Conservation (phyloP, 441 rosid genomes). For the Erodium trifolium region DNA sequence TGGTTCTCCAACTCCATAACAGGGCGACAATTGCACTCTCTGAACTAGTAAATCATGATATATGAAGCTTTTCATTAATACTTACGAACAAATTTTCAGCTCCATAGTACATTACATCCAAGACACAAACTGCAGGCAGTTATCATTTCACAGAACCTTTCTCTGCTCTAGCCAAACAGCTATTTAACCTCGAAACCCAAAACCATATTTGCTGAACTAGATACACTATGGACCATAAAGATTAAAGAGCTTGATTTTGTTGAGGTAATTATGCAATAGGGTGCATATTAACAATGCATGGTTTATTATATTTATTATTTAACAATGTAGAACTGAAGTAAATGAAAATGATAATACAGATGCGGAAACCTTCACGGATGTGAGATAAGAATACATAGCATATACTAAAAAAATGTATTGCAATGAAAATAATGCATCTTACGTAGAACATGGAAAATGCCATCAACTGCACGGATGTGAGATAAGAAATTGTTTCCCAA, state of each 20-base stretch:
- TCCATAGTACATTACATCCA: background rate
- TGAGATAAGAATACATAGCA: background rate
- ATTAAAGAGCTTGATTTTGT: background rate
- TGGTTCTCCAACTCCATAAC: background rate
- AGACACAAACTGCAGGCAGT: background rate
- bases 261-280: background rate
- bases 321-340: background rate
- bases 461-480: conserved; percentile 98
- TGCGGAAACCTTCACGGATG: background rate
- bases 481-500: conserved; percentile 95
- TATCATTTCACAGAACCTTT: background rate
- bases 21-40: background rate
- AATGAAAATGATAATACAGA: background rate
- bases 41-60: background rate
- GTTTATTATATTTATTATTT: background rate
- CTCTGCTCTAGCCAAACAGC: background rate
- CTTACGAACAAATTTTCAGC: background rate
- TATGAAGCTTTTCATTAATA: background rate
- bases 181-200: background rate
- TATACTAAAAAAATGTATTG: too few species aligned
- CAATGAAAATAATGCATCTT: conserved; percentile 21
- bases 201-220: too few species aligned
- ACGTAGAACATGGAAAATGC: conserved; percentile 96
- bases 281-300: background rate
- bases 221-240: too few species aligned